phyloP scores from a whole-genome alignment of 257 asterid species.

The Cynanchum wilfordii region DNA sequence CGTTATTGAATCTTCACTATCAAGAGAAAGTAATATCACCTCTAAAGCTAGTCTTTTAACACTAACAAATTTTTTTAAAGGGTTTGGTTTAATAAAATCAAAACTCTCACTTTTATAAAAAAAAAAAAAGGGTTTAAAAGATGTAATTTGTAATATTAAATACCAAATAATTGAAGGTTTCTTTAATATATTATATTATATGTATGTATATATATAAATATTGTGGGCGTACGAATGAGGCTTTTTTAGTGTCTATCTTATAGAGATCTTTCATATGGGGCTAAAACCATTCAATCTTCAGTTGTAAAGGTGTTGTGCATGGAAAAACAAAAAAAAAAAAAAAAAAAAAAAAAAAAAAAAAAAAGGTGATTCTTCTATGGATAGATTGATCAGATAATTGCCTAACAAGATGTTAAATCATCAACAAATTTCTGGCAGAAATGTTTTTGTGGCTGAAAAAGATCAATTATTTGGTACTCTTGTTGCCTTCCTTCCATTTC shows the following conservation, averaged over 20 bases:
- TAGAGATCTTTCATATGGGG: background rate
- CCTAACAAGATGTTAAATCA: constrained; percentile 28
- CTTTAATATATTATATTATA: too few relatives aligned
- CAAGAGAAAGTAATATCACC: too few relatives aligned
- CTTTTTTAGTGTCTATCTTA: background rate
- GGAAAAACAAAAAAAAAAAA: background rate
- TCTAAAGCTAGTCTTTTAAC: too few relatives aligned
- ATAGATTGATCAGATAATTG: constrained; percentile 18
- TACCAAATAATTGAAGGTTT: too few relatives aligned
- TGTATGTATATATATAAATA: too few relatives aligned
- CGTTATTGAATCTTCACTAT: too few relatives aligned
- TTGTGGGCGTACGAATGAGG: background rate
- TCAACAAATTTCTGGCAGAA: constrained; percentile 27
- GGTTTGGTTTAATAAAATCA: too few relatives aligned
- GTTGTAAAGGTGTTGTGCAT: background rate
- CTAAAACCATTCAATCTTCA: background rate
- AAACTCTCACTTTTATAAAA: too few relatives aligned
- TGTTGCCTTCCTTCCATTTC: constrained; percentile 7
- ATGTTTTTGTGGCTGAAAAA: constrained; percentile 22
- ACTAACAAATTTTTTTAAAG: too few relatives aligned
- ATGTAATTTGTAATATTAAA: too few relatives aligned
- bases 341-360: background rate
- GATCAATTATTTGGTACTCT: background rate
- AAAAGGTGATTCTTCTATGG: constrained; percentile 6
- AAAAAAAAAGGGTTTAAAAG: too few relatives aligned